Evolutionary conservation across 345 rosid species (phyloP).

Genomic region (Arabidopsis arenosa): DNA sequence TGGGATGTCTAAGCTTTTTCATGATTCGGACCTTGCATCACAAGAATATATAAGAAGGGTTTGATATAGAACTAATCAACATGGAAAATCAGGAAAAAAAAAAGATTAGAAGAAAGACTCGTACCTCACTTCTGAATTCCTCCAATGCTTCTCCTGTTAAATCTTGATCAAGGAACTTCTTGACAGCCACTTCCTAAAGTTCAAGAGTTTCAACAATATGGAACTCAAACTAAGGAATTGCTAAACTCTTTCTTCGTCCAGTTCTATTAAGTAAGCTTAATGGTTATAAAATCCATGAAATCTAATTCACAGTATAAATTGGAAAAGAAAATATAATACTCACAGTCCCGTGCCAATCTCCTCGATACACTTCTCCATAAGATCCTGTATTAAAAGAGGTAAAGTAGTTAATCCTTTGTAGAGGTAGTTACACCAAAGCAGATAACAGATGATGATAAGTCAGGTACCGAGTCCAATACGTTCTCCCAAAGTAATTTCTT

Average conservation of each 20-base stretch:
- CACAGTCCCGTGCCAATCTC: conserved; percentile 98
- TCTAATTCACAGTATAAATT: neutral
- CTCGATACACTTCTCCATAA: conserved; percentile 98
- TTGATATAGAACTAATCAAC: conserved; percentile 21
- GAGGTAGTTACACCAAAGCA: conserved; percentile 36
- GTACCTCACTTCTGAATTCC: conserved; percentile 94
- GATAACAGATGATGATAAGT: conserved; percentile 36
- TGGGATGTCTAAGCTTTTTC: conserved; percentile 88
- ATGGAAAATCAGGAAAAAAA: neutral
- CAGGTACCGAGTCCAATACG: conserved; percentile 95
- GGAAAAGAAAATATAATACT: conserved; percentile 48
- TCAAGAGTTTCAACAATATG: conserved; percentile 42
- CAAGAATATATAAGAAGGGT: conserved; percentile 3
- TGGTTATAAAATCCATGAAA: conserved; percentile 8
- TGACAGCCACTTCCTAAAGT: conserved; percentile 92
- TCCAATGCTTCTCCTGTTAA: conserved; percentile 77
- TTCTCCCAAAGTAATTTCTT: conserved; percentile 86
- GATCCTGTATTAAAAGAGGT: conserved; percentile 70
- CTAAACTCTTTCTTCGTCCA: conserved; percentile 26
- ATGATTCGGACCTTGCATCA: conserved; percentile 72
- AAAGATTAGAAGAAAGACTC: conserved; percentile 21
- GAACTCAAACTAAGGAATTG: conserved; percentile 31
- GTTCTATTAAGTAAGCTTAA: conserved; percentile 16
- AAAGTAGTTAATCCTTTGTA: conserved; percentile 24
- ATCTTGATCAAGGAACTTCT: conserved; percentile 91